A percentile compares a stretch with the other conserved stretches of the same genome.
These are phyloP conservation scores for Eucalyptus sp. DNA, from an alignment of 345 rosid species.

Conservation along the genomic window DNA sequence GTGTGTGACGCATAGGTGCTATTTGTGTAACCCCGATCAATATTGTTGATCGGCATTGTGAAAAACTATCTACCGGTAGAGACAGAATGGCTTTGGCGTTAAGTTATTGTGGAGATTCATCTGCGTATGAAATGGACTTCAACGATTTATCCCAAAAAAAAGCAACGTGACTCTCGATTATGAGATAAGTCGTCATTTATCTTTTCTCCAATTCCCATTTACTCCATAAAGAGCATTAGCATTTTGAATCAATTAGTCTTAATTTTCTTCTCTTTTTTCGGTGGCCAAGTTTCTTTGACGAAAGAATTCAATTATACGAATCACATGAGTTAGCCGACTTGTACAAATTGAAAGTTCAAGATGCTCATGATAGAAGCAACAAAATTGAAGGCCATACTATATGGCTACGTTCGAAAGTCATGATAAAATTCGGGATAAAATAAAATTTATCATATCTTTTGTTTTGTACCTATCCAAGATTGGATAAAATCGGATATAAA, in stretches of 20 bases:
- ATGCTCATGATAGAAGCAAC: neutral
- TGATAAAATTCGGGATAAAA: no score
- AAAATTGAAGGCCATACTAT: neutral
- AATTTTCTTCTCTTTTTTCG: accelerated
- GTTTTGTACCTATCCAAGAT: no score
- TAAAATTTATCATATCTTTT: no score
- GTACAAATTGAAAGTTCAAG: neutral
- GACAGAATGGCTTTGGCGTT: neutral
- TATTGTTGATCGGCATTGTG: neutral
- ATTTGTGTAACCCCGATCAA: neutral
- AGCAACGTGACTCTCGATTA: neutral
- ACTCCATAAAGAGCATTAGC: neutral
- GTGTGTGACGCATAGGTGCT: slow-evolving; percentile 24
- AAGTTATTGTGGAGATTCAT: neutral
- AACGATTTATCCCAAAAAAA: neutral
- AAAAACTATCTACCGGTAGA: neutral
- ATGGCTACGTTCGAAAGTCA: no score
- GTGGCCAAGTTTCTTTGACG: neutral
- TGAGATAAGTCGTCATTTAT: neutral
- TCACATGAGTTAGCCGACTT: neutral
- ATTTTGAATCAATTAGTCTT: neutral
- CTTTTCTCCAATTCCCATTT: neutral
- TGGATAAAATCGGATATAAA: no score
- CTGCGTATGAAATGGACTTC: neutral
- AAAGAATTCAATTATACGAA: neutral